Percentiles rank a stretch among this genome's conserved stretches.
Conservation (phyloP, 2,329 filamentous ascomycete species). For the Bimuria novae-zelandiae region DNA sequence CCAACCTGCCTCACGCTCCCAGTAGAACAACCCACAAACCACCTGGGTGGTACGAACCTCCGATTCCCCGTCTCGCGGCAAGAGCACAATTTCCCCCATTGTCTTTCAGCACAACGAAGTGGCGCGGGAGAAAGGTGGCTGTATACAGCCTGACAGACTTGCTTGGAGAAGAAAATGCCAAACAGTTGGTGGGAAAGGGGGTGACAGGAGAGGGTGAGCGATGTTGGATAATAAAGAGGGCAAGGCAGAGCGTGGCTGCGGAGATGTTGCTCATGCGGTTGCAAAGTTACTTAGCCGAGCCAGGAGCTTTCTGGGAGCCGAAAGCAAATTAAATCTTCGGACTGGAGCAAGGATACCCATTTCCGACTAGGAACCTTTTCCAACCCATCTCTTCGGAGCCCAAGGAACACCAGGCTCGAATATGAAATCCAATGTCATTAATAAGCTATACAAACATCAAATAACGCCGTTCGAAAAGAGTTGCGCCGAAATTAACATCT, state of each 20-base stretch:
- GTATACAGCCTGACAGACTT: slow-evolving; percentile 43
- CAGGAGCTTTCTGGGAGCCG: slow-evolving; percentile 19
- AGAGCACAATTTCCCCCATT: slow-evolving; percentile 35
- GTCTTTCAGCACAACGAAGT: slow-evolving; percentile 35
- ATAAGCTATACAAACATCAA: too few relatives aligned
- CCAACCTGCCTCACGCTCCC: not conserved
- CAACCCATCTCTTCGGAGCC: too few relatives aligned
- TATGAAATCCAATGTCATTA: too few relatives aligned
- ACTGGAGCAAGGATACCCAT: too few relatives aligned
- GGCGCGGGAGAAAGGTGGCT: slow-evolving; percentile 35
- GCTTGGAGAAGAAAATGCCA: slow-evolving; percentile 34
- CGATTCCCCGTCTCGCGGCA: slow-evolving; percentile 33
- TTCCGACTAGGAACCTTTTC: too few relatives aligned
- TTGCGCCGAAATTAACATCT: not conserved
- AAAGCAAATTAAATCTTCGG: too few relatives aligned
- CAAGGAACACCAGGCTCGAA: too few relatives aligned
- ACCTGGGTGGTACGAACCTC: slow-evolving; percentile 37
- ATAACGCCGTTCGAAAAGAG: too few relatives aligned
- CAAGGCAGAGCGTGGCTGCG: slow-evolving; percentile 33
- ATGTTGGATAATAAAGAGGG: slow-evolving; percentile 36
- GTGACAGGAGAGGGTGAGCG: slow-evolving; percentile 27
- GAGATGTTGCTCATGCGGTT: slow-evolving; percentile 40
- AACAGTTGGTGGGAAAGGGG: slow-evolving; percentile 25
- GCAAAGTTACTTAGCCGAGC: slow-evolving; percentile 34
- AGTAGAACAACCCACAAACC: slow-evolving; percentile 26